A percentile compares a stretch with the other conserved stretches of the same genome.
These are phyloP conservation scores for Chamaecyparis obtusa DNA, from an alignment of 75 land plant species.

Conservation along the genomic window DNA sequence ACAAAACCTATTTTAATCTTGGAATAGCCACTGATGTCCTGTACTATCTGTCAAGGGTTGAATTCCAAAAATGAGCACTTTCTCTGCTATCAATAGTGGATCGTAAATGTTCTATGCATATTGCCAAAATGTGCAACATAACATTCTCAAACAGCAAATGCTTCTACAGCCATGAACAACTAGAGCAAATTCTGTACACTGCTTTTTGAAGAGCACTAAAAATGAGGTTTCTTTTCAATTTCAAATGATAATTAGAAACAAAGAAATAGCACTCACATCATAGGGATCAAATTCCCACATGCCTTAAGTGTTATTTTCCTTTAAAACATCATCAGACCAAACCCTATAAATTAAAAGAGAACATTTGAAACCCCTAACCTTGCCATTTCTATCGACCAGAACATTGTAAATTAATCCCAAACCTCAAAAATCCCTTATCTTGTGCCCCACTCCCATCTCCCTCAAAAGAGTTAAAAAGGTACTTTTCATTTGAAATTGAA, in stretches of 20 bases:
- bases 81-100: not conserved
- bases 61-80: not conserved
- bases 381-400: not conserved
- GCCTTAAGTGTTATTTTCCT: not conserved
- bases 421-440: not conserved
- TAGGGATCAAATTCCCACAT: not conserved
- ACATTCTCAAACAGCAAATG: not conserved
- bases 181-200: not conserved
- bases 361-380: not conserved
- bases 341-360: not conserved
- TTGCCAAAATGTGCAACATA: not conserved
- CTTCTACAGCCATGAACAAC: not conserved
- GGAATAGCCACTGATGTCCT: not conserved
- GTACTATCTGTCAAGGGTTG: not conserved
- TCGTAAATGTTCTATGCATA: not conserved
- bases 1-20: not conserved
- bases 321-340: not conserved
- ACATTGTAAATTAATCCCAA: not conserved
- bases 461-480: not conserved
- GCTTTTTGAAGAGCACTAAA: not conserved
- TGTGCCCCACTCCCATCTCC: not conserved
- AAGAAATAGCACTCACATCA: not conserved
- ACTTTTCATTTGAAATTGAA: not conserved
- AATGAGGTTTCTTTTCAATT: too few relatives aligned
- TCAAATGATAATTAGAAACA: not conserved